Evolutionary conservation across 176 grass and related monocot species (phyloP).

Genomic region (Aegilops umbellulata): DNA sequence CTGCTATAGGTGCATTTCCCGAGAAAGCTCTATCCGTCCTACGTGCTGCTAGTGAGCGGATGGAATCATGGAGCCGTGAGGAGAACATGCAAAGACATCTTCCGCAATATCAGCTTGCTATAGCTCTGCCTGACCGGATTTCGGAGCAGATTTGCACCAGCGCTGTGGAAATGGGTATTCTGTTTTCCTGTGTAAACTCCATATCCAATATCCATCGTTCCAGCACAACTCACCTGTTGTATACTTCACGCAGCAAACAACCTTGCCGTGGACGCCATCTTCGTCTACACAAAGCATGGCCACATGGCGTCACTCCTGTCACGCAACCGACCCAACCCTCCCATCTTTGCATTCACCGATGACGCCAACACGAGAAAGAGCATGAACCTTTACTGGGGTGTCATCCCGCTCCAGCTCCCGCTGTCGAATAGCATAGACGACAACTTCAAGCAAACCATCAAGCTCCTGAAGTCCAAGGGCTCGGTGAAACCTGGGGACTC

Average conservation of each 20-base stretch:
- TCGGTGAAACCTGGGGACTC: conserved; percentile 52
- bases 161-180: conserved; percentile 64
- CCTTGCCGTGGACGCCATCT: conserved; percentile 67
- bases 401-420: conserved; percentile 44
- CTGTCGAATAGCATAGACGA: conserved; percentile 50
- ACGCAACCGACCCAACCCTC: conserved; percentile 52
- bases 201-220: not conserved
- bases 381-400: conserved; percentile 74
- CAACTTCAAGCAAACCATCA: conserved; percentile 49
- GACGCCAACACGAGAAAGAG: conserved; percentile 51
- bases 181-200: not conserved
- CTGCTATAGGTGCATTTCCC: conserved; percentile 58
- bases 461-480: conserved; percentile 49
- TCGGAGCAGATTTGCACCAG: conserved; percentile 60
- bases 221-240: not conserved
- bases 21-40: conserved; percentile 67
- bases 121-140: conserved; percentile 49
- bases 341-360: conserved; percentile 68
- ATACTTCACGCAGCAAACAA: conserved; percentile 52
- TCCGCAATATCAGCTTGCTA: conserved; percentile 42
- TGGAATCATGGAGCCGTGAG: conserved; percentile 60
- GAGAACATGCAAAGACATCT: conserved; percentile 52
- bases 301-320: conserved; percentile 62
- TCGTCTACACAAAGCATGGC: conserved; percentile 75
- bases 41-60: conserved; percentile 44